A percentile compares a stretch with the other conserved stretches of the same genome.
Evolutionary conservation across 192 early-diverging fungal genomes (phyloP).

Genomic region (Entomortierella chlamydospora): DNA sequence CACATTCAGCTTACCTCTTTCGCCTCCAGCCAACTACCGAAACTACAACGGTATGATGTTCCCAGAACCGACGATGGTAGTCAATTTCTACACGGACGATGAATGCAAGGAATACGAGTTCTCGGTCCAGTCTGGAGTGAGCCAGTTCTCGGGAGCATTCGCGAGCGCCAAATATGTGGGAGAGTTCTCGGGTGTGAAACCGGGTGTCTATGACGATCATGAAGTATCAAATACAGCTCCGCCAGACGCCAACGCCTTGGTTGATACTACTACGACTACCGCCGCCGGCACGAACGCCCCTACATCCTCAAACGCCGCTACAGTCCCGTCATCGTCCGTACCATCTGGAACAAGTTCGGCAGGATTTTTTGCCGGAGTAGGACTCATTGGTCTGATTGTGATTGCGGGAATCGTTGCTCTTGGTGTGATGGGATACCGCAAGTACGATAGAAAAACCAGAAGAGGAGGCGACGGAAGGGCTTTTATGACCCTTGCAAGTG

Average conservation of each 20-base stretch:
- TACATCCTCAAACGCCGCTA: not conserved
- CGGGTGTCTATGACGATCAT: constrained; percentile 39
- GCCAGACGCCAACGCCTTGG: constrained; percentile 2
- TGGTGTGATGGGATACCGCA: constrained; percentile 21
- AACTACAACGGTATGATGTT: constrained; percentile 20
- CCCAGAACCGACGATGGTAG: not conserved
- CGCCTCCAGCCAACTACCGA: not conserved
- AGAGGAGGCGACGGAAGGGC: constrained; percentile 16
- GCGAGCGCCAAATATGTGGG: constrained; percentile 27
- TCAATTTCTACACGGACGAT: constrained; percentile 46
- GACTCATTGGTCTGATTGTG: constrained; percentile 14
- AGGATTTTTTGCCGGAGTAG: constrained; percentile 33
- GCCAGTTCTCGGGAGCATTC: constrained; percentile 16
- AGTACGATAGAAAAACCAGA: not conserved
- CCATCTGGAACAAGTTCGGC: not conserved
- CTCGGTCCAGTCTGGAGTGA: constrained; percentile 19
- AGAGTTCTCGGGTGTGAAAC: constrained; percentile 22
- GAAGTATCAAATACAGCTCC: constrained; percentile 21
- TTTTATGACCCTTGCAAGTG: constrained; percentile 36
- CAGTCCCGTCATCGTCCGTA: not conserved
- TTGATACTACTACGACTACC: not conserved
- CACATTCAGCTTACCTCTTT: not conserved
- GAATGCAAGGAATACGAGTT: constrained; percentile 47
- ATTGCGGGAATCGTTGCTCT: constrained; percentile 24
- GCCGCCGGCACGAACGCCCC: not conserved